These are phyloP conservation scores for Dothideomycetes sp. DNA, from an alignment of 2,329 filamentous ascomycete species.

Conservation along the genomic window DNA sequence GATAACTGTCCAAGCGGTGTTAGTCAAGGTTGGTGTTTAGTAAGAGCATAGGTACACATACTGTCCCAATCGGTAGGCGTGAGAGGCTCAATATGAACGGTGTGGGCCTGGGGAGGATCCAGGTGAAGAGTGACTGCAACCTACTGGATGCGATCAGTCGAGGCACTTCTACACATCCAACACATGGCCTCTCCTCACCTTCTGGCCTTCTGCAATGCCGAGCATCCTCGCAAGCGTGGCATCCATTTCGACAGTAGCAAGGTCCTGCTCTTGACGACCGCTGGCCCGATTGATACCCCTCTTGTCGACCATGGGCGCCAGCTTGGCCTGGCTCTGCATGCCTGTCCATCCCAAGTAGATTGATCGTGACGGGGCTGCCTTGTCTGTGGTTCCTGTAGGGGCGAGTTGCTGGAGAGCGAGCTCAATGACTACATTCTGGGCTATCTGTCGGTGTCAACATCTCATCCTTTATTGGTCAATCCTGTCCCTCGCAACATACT, in stretches of 20 bases:
- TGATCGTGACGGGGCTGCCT: slow-evolving; percentile 42
- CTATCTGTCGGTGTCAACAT: slow-evolving; percentile 47
- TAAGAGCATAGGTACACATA: slow-evolving; percentile 22
- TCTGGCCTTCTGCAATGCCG: slow-evolving; percentile 71
- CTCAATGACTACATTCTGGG: slow-evolving; percentile 94
- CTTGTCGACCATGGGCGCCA: slow-evolving; percentile 60
- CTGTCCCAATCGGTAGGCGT: slow-evolving; percentile 96
- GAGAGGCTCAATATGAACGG: slow-evolving; percentile 90
- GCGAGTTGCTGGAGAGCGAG: slow-evolving; percentile 60
- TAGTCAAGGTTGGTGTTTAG: slow-evolving; percentile 6
- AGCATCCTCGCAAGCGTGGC: slow-evolving; percentile 68
- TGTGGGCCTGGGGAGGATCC: slow-evolving; percentile 83
- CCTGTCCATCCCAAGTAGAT: slow-evolving; percentile 94
- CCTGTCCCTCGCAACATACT: slow-evolving; percentile 38
- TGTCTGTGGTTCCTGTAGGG: slow-evolving; percentile 30
- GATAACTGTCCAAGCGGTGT: slow-evolving; percentile 50
- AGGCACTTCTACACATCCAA: slow-evolving; percentile 17
- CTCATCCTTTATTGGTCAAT: slow-evolving; percentile 4
- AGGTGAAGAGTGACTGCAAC: slow-evolving; percentile 62
- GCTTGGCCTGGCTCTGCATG: slow-evolving; percentile 83
- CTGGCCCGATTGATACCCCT: slow-evolving; percentile 48
- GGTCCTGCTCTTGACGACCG: slow-evolving; percentile 59
- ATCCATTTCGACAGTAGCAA: slow-evolving; percentile 74
- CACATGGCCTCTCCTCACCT: slow-evolving; percentile 41
- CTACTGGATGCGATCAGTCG: slow-evolving; percentile 25